Base-by-base conservation (phyloP, 352 stramenopile genomes). In the Peronosclerospora sorghi region DNA sequence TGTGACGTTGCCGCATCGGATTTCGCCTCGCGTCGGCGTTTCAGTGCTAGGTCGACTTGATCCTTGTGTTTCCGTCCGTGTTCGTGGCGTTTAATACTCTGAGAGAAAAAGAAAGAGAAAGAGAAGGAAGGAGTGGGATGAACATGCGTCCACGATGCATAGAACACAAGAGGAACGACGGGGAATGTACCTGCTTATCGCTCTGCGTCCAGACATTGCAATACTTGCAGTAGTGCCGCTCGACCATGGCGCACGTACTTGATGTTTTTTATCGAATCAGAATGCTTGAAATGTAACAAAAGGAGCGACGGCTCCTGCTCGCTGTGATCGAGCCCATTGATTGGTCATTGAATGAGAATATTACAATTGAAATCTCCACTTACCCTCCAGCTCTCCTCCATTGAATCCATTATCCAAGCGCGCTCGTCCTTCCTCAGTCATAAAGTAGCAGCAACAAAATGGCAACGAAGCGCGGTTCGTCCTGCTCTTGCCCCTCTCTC, bases 191-290 rank as follows among this genome's bases (percentile, higher is more conserved):
- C 41, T 68, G 41, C 55, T 80, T 87, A 48, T 93, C 81, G 19
- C 65, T 64, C 30, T 84, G 78, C 61, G 84, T 84, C 81, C 81
- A 93, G 38, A 66, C 71, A 81, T 93, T 91, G 76, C 81, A 93
- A 46, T 73, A 86, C 62, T 84, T 83, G 76, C 81, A 93, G 51
- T 79, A 86, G 45, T 93, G 73, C 29, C 71, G 65, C 62, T 89
- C 71, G 15, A 56, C 56, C 1, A 70, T 83, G 51, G 68, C 63
- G 68, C 70, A 78, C n/a, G n/a, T n/a, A n/a, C n/a, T n/a, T n/a
- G n/a, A n/a, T n/a, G n/a, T n/a, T n/a, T n/a, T n/a, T n/a, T n/a
- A n/a, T n/a, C n/a, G n/a, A n/a, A n/a, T n/a, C n/a, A n/a, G n/a
- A n/a, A n/a, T n/a, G n/a, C n/a, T n/a, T n/a, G n/a, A n/a, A n/a